Evolutionary conservation across 1,284 basidiomycete species (phyloP).

Genomic region (Dichomitus squalens): DNA sequence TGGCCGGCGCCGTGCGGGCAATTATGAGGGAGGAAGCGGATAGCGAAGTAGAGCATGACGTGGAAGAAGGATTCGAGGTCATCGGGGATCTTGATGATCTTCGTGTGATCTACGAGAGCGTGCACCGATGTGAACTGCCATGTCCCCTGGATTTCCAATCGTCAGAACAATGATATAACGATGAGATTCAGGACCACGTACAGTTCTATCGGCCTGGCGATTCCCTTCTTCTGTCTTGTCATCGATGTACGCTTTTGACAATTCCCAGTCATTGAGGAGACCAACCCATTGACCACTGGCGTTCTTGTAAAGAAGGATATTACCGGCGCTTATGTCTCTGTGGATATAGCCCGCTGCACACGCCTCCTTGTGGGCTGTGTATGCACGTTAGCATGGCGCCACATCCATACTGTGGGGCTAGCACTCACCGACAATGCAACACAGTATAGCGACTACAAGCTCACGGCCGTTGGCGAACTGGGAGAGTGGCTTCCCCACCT

Average conservation of each 20-base stretch:
- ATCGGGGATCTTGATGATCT: slow-evolving; percentile 1
- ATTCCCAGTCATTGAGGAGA: slow-evolving; percentile 9
- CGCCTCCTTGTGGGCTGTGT: slow-evolving; percentile 1
- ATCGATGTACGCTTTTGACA: too few relatives aligned
- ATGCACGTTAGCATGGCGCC: too few relatives aligned
- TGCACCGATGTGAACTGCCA: slow-evolving; percentile 13
- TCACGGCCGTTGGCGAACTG: neutral
- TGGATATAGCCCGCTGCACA: slow-evolving; percentile 2
- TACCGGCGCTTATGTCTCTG: too few relatives aligned
- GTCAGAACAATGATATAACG: too few relatives aligned
- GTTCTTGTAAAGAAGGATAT: slow-evolving; percentile 7
- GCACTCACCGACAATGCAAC: neutral
- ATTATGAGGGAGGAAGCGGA: slow-evolving; percentile 9
- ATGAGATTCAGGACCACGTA: too few relatives aligned
- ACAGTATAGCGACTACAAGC: neutral
- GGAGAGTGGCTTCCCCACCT: slow-evolving; percentile 12
- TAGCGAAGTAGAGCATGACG: slow-evolving; percentile 9
- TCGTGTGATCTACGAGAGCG: neutral
- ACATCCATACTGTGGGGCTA: too few relatives aligned
- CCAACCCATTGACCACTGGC: neutral
- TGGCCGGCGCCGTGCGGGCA: too few relatives aligned
- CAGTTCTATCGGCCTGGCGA: too few relatives aligned
- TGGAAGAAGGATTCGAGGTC: slow-evolving; percentile 18
- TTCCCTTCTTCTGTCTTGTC: too few relatives aligned
- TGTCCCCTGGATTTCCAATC: slow-evolving; percentile 15